Evolutionary conservation across 1,284 basidiomycete species (phyloP), one percentile per base, ranked within the genome.

Genomic region (Rhizoctonia solani): DNA sequence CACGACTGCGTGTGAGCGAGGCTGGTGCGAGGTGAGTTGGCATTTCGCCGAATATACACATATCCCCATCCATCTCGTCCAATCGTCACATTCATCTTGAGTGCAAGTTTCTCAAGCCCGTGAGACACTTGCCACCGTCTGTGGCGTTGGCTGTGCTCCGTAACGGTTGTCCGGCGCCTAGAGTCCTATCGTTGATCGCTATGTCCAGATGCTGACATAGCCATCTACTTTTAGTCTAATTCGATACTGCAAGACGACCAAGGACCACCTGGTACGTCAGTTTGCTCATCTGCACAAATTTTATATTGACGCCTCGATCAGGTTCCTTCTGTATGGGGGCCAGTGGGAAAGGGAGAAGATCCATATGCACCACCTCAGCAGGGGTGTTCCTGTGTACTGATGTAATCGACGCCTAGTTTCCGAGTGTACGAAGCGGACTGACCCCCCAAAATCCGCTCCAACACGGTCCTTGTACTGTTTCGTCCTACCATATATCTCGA

Each of bases 251-350:
- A 92, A 92, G 78, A 87, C 85, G 29, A 96, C 93, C 34, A 89
- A 87, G 74, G 95, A 97, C 78, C 91, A 89, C 73, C 84, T 95
- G 70, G 90, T 92, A 74, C 72, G 86, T 81, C 53, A 13, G 27
- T n/a, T 44, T 1, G 30, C 30, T 25, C 21, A 27, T 47, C 23
- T 69, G 67, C 47, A 67, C 72, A 67, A 73, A 32, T 41, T 69
- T 29, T 49, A 34, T 44, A 47, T 58, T 71, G 72, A 63, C 59
- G 34, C 66, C 69, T 46, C 66, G 47, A 72, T 73, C 44, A 92
- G 90, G 85, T 93, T 49, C 92, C 93, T 3, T 91, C 88, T 34
- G 88, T 96, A 46, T 97, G 95, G 95, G 95, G 95, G n/a, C 89
- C 91, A 19, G 85, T 94, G 32, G 86, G 84, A 75, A 95, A 93